Evolutionary conservation across 2,329 filamentous ascomycete species (phyloP).

Genomic region (Apiospora pterosperma): DNA sequence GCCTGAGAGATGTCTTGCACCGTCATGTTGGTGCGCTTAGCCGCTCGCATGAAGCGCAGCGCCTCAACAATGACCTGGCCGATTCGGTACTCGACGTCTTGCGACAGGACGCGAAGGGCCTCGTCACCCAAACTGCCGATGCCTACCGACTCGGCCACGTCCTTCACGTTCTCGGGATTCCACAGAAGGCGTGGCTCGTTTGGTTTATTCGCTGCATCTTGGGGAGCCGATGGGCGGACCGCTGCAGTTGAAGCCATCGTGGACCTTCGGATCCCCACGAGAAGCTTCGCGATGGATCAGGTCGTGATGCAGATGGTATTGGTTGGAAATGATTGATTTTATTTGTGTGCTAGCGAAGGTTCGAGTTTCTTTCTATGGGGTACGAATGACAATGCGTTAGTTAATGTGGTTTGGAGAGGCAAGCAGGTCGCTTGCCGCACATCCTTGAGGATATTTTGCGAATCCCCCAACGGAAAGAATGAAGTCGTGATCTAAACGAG

Average conservation of each 20-base stretch:
- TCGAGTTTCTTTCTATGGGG: background rate
- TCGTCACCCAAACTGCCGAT: slow-evolving; percentile 80
- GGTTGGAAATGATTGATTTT: background rate
- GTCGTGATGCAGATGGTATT: background rate
- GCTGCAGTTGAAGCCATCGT: slow-evolving; percentile 21
- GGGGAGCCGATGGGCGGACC: slow-evolving; percentile 16
- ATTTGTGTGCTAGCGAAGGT: background rate
- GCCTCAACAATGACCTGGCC: slow-evolving; percentile 92
- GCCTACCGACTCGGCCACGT: slow-evolving; percentile 94
- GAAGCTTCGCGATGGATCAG: background rate
- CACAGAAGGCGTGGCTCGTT: slow-evolving; percentile 58
- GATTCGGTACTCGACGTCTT: slow-evolving; percentile 94
- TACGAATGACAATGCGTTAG: background rate
- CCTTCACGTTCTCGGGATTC: slow-evolving; percentile 94
- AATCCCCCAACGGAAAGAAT: background rate
- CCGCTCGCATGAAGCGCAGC: slow-evolving; percentile 92
- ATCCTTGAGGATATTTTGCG: background rate
- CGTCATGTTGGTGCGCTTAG: slow-evolving; percentile 79
- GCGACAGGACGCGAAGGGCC: slow-evolving; percentile 79
- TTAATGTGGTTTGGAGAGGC: background rate
- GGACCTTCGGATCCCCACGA: background rate
- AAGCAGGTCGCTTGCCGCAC: background rate
- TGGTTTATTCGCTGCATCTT: slow-evolving; percentile 19
- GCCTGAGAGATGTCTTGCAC: slow-evolving; percentile 89
- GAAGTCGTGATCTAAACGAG: background rate